Base-by-base conservation (phyloP, 495 filamentous ascomycete genomes). In the Aspergillus conjunctus region DNA sequence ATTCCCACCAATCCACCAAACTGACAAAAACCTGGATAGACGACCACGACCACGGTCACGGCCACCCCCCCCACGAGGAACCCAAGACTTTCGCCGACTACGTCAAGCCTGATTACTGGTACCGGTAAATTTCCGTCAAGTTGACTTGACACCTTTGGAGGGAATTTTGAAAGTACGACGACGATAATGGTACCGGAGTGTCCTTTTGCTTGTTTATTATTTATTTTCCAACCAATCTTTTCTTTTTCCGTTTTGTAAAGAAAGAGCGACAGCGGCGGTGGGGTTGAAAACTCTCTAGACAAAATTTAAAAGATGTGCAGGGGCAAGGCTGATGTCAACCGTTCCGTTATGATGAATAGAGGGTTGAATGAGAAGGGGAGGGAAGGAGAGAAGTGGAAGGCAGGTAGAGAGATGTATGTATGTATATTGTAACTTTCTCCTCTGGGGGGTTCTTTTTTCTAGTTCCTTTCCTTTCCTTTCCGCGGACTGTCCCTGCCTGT, bases 71-170 rank as follows among this genome's bases (percentile, higher is more conserved):
- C 69, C 85, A 81, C 71, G 83, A 84, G 75, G 91, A 94, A 79
- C 90, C 91, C 72, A 93, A 94, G 87, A 96, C 89, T 58, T 91
- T 96, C 65, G 90, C 89, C 74, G 88, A 98, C 84, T 97, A 79
- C 79, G 89, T 98, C 73, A 89, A 88, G 85, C 90, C 91, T 31
- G 83, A 94, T 69, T 98, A 98, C 84, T 85, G 87, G 82, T 97
- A 90, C 75, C 77, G 77, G 73, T 81, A 79, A 72, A 79, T 49
- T 39, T 9, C 5, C 26, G 20, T 76, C 26, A 26, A 26, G 26
- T 26, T 26, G 26, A 26, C 26, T 26, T 26, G 26, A 26, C 26
- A 26, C 26, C 26, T 26, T 26, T 5, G 26, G 26, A 26, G 26
- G 26, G 5, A 26, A 26, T 54, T 49, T 30, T 17, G 33, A 57